Conservation (phyloP, 2,329 filamentous ascomycete species). For the Spiromastix sp. region DNA sequence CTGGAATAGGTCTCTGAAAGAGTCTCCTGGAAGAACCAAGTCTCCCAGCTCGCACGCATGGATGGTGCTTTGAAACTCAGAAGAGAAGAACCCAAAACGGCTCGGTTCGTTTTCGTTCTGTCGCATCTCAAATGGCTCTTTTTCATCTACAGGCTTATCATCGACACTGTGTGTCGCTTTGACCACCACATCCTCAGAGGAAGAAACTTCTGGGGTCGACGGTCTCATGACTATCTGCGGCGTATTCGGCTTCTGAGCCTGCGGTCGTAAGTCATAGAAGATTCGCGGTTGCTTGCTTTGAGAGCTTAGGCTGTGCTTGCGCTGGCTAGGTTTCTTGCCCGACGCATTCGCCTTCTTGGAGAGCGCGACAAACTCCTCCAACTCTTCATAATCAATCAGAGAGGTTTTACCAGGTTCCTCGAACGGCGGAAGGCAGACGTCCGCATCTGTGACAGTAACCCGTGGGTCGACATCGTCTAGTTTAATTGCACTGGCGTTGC, state of each 20-base stretch:
- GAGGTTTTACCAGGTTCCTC: slow-evolving; percentile 68
- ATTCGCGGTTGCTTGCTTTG: slow-evolving; percentile 41
- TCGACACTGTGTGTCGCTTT: slow-evolving; percentile 24
- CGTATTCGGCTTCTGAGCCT: slow-evolving; percentile 19
- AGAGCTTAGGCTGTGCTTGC: slow-evolving; percentile 39
- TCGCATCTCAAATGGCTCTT: slow-evolving; percentile 22
- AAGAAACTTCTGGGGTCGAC: slow-evolving; percentile 17
- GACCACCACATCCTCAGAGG: slow-evolving; percentile 20
- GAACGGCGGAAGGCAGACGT: slow-evolving; percentile 78
- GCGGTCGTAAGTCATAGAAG: slow-evolving; percentile 52
- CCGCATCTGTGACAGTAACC: slow-evolving; percentile 52
- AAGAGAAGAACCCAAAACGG: slow-evolving; percentile 94
- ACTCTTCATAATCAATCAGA: slow-evolving; percentile 81
- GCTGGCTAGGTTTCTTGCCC: slow-evolving; percentile 12
- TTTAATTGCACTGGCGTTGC: slow-evolving; percentile 47
- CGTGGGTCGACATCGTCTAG: slow-evolving; percentile 29
- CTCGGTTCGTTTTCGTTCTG: slow-evolving; percentile 52
- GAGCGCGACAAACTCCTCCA: slow-evolving; percentile 79
- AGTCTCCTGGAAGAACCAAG: slow-evolving; percentile 78
- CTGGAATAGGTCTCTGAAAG: slow-evolving; percentile 78
- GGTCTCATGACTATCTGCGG: slow-evolving; percentile 25
- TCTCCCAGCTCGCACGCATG: slow-evolving; percentile 83
- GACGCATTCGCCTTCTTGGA: slow-evolving; percentile 38
- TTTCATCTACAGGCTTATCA: slow-evolving; percentile 21
- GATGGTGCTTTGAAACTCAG: slow-evolving; percentile 84